phyloP scores from a whole-genome alignment of 2,329 filamentous ascomycete species.

The Fusarium sp. region DNA sequence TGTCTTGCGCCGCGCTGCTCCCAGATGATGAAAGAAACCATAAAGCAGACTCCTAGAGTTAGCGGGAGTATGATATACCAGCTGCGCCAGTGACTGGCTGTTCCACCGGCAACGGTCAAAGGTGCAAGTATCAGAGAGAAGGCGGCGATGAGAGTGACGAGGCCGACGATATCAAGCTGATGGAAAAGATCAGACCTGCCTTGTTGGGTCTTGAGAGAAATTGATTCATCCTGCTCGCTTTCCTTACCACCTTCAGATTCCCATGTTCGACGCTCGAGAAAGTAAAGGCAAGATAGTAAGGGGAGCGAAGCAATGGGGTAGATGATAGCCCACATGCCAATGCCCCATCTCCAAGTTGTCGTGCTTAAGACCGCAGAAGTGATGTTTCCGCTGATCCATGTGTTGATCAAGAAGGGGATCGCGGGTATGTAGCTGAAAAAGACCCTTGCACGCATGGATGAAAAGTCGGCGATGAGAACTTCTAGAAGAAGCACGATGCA shows the following conservation, averaged over 20 bases:
- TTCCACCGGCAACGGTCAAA: slow-evolving; percentile 65
- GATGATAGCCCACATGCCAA: slow-evolving; percentile 73
- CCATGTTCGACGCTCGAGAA: slow-evolving; percentile 45
- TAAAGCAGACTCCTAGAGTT: slow-evolving; percentile 59
- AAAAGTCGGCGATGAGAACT: slow-evolving; percentile 70
- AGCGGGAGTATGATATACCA: slow-evolving; percentile 63
- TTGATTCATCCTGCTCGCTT: not conserved
- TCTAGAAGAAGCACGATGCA: slow-evolving; percentile 67
- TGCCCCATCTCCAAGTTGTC: slow-evolving; percentile 70
- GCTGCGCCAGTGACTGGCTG: slow-evolving; percentile 59
- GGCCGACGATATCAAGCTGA: slow-evolving; percentile 64
- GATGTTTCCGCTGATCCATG: slow-evolving; percentile 71
- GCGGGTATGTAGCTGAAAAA: slow-evolving; percentile 72
- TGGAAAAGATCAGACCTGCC: slow-evolving; percentile 62
- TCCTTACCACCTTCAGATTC: slow-evolving; percentile 18
- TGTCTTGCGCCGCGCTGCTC: slow-evolving; percentile 59
- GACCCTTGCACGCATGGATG: slow-evolving; percentile 67
- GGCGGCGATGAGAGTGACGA: slow-evolving; percentile 58
- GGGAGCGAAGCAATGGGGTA: slow-evolving; percentile 67
- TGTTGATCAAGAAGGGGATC: slow-evolving; percentile 69
- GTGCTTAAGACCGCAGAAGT: slow-evolving; percentile 59
- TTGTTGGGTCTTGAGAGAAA: slow-evolving; percentile 38
- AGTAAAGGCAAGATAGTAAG: slow-evolving; percentile 58
- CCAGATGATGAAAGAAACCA: slow-evolving; percentile 65
- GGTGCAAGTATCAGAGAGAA: slow-evolving; percentile 62